Conservation (phyloP, 352 stramenopile species). For the Phytophthora pseudosyringae region DNA sequence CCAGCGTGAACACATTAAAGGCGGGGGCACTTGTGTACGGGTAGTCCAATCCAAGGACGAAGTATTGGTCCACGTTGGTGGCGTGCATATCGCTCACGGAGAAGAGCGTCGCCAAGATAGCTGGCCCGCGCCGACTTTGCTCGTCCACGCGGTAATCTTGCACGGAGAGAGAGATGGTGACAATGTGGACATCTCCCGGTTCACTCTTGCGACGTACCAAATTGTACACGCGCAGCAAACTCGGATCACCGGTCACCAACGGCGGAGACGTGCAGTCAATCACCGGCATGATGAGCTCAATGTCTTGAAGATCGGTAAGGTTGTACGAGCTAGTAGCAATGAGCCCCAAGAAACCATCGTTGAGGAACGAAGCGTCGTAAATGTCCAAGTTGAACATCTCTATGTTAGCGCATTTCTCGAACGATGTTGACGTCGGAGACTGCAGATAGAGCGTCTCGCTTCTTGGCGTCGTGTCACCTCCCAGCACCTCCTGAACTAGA, state of each 20-base stretch:
- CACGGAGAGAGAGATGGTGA: slow-evolving; percentile 20
- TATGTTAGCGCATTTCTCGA: slow-evolving; percentile 16
- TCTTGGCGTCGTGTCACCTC: slow-evolving; percentile 35
- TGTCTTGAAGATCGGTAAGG: slow-evolving; percentile 34
- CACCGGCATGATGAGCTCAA: slow-evolving; percentile 33
- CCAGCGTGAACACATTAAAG: slow-evolving; percentile 26
- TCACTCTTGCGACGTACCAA: slow-evolving; percentile 31
- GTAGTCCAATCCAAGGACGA: slow-evolving; percentile 32
- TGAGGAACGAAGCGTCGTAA: slow-evolving; percentile 31
- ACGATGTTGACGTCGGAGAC: slow-evolving; percentile 22
- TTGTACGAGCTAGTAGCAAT: slow-evolving; percentile 36
- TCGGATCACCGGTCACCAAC: slow-evolving; percentile 29
- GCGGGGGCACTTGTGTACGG: slow-evolving; percentile 27
- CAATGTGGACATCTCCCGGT: slow-evolving; percentile 26
- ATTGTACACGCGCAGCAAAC: slow-evolving; percentile 33
- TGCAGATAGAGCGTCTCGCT: slow-evolving; percentile 43
- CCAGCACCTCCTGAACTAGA: slow-evolving; percentile 34
- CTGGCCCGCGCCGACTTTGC: slow-evolving; percentile 26
- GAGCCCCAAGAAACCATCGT: slow-evolving; percentile 25
- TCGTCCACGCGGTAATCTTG: slow-evolving; percentile 36
- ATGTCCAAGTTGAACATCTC: slow-evolving; percentile 26
- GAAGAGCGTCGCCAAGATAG: slow-evolving; percentile 29
- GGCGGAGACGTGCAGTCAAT: slow-evolving; percentile 35
- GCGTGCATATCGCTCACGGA: slow-evolving; percentile 38
- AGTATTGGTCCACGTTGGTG: slow-evolving; percentile 26